Evolutionary conservation across 768 basidiomycete genomes (phyloP).

Genomic region (Rhizopogon roseolus): DNA sequence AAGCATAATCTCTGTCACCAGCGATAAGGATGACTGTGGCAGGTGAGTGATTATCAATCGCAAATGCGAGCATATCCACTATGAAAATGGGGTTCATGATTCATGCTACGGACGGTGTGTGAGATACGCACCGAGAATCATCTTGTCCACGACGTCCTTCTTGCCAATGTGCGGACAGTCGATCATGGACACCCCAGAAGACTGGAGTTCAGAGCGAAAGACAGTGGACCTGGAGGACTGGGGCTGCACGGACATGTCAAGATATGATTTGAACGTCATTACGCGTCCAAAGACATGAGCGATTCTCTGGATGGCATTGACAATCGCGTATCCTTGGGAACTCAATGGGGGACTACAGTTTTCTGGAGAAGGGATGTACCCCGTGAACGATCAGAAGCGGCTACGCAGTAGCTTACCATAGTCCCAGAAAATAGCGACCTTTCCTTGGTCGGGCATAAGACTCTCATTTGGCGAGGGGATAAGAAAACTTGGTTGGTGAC

Average conservation of each 20-base stretch:
- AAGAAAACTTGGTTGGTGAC: not conserved
- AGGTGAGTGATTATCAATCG: conserved; percentile 51
- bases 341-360: conserved; percentile 26
- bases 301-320: conserved; percentile 38
- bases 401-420: conserved; percentile 20
- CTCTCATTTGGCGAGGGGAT: not conserved
- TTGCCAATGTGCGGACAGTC: conserved; percentile 30
- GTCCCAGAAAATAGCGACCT: conserved; percentile 41
- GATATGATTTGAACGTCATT: conserved; percentile 49
- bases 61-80: conserved; percentile 68
- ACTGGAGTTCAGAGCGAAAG: conserved; percentile 38
- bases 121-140: conserved; percentile 36
- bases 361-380: conserved; percentile 14
- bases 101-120: not conserved
- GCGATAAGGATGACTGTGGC: conserved; percentile 60
- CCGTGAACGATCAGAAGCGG: not conserved
- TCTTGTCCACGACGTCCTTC: conserved; percentile 41
- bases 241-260: conserved; percentile 39
- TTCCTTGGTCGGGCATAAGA: conserved; percentile 29
- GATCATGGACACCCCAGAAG: conserved; percentile 38
- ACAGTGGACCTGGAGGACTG: conserved; percentile 27
- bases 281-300: conserved; percentile 44
- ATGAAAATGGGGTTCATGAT: conserved; percentile 4
- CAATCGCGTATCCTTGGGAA: conserved; percentile 30
- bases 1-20: conserved; percentile 66